A percentile compares a stretch with the other conserved stretches of the same genome.
phyloP scores from a whole-genome alignment of 495 filamentous ascomycete species.

The Penicillium canescens region DNA sequence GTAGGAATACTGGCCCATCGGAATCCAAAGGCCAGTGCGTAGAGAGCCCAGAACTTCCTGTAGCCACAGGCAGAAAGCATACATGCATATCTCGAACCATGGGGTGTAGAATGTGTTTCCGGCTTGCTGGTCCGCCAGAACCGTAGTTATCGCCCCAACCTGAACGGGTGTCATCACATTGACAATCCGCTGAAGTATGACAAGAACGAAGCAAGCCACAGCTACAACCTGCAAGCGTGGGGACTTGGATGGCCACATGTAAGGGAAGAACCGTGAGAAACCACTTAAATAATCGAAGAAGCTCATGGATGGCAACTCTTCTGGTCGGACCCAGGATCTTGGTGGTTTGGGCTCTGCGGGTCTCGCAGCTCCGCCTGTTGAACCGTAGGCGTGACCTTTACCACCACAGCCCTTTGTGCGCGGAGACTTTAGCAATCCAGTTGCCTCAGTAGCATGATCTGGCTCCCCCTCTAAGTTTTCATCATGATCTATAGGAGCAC shows the following conservation, averaged over 20 bases:
- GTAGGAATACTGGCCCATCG: constrained; percentile 78
- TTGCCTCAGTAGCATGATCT: constrained; percentile 45
- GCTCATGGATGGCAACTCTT: constrained; percentile 4
- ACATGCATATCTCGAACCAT: constrained; percentile 61
- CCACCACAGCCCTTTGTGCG: constrained; percentile 18
- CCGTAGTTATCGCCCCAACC: constrained; percentile 10
- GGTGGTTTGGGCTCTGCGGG: constrained; percentile 34
- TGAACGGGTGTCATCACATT: constrained; percentile 81
- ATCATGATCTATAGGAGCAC: neutral
- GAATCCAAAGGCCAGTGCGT: constrained; percentile 74
- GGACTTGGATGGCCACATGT: constrained; percentile 86
- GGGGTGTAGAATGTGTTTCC: neutral
- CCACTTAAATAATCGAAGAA: constrained; percentile 47
- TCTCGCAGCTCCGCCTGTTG: constrained; percentile 47
- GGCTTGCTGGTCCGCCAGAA: neutral
- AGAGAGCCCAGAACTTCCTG: constrained; percentile 74
- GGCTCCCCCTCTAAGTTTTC: neutral
- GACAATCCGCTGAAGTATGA: constrained; percentile 73
- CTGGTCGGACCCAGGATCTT: constrained; percentile 26
- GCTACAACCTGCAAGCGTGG: constrained; percentile 70
- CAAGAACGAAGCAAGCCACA: constrained; percentile 74
- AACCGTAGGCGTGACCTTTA: neutral
- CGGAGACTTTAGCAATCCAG: constrained; percentile 34
- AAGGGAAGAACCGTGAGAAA: constrained; percentile 89
- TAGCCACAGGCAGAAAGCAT: constrained; percentile 68